These are phyloP conservation scores for Metschnikowia cerradonensis DNA, from an alignment of 805 yeast genomes.

Conservation along the genomic window DNA sequence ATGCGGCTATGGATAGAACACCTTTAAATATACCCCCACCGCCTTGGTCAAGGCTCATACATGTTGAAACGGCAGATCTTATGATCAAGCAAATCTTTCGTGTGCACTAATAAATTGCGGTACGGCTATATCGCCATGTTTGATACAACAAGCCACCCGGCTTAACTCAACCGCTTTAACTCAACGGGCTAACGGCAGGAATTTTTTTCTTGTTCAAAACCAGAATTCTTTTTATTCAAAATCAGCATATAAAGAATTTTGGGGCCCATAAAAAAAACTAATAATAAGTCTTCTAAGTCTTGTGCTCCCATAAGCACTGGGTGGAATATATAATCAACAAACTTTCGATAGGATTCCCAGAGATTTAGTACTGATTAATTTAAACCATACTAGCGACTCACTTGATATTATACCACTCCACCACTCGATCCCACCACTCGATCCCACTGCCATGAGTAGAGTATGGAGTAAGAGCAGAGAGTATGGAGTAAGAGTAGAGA, in stretches of 20 bases:
- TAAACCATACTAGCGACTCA: too few species aligned
- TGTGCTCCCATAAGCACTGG: neutral
- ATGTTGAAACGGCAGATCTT: neutral
- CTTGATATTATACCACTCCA: too few species aligned
- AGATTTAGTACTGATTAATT: too few species aligned
- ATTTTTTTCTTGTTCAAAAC: neutral
- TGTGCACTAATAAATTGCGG: neutral
- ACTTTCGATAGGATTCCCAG: too few species aligned
- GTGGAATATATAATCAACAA: too few species aligned
- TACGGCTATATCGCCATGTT: neutral
- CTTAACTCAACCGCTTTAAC: neutral
- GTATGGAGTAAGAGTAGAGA: too few species aligned
- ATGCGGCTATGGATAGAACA: neutral
- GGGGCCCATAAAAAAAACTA: neutral
- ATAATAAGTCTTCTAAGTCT: neutral
- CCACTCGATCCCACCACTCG: too few species aligned
- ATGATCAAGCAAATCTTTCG: neutral
- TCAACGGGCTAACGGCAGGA: neutral
- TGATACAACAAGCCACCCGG: conserved; percentile 1
- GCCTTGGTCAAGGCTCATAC: neutral
- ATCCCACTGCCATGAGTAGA: too few species aligned
- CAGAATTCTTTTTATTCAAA: neutral
- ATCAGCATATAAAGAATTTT: neutral
- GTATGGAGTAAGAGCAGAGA: too few species aligned
- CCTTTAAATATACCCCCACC: neutral